phyloP scores from a whole-genome alignment of 768 basidiomycete genomes.

The Kwoniella botswanensis region DNA sequence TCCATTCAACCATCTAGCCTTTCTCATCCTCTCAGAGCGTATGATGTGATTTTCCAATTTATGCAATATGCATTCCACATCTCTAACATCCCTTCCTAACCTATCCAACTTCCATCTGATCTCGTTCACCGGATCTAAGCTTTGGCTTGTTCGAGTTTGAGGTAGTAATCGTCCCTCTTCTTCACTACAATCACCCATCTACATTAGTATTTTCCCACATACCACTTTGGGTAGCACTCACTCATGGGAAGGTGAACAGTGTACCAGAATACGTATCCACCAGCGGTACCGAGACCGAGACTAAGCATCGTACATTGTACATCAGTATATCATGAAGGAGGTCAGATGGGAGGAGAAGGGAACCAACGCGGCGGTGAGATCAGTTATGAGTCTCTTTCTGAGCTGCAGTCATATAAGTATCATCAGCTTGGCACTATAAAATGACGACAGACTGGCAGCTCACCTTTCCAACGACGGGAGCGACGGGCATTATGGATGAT shows the following conservation, averaged over 20 bases:
- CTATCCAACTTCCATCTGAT: not conserved
- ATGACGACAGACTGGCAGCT: constrained; percentile 7
- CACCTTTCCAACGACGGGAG: constrained; percentile 33
- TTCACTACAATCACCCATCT: constrained; percentile 16
- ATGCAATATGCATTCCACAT: constrained; percentile 7
- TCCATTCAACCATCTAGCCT: not conserved
- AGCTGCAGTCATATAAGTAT: constrained; percentile 5
- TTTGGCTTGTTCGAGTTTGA: constrained; percentile 29
- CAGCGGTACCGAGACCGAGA: constrained; percentile 31
- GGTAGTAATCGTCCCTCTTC: constrained; percentile 33
- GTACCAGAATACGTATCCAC: constrained; percentile 36
- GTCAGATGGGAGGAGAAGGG: not conserved
- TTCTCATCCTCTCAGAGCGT: not conserved
- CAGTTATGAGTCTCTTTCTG: constrained; percentile 33
- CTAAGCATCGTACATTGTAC: not conserved
- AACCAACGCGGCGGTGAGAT: constrained; percentile 29
- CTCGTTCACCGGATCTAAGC: not conserved
- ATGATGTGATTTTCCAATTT: constrained; percentile 17
- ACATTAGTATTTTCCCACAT: constrained; percentile 1
- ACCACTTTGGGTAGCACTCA: constrained; percentile 2
- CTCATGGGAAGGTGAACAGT: constrained; percentile 34
- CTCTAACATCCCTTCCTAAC: not conserved
- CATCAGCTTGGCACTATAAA: constrained; percentile 2
- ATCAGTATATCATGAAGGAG: not conserved
- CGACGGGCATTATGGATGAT: constrained; percentile 28